Conservation (phyloP, 2,329 filamentous ascomycete species). For the Lachnellula suecica region DNA sequence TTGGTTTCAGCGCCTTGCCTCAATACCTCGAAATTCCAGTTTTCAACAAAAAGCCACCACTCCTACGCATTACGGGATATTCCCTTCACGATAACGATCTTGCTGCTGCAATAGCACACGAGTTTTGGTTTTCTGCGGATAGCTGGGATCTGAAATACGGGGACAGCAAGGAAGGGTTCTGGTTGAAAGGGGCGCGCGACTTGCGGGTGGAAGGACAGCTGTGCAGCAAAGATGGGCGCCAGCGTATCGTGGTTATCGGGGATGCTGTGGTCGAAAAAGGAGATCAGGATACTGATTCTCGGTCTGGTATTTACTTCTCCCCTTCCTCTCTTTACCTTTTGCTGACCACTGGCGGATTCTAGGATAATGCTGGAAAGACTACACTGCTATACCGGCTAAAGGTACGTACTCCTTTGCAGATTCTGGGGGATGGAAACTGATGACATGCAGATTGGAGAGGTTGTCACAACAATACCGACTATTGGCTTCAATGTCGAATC, state of each 20-base stretch:
- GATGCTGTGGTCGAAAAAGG: slow-evolving; percentile 90
- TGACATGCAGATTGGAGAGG: slow-evolving; percentile 79
- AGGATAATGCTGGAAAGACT: slow-evolving; percentile 99
- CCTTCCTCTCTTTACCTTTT: slow-evolving; percentile 2
- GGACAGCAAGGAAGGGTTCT: not conserved
- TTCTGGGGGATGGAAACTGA: slow-evolving; percentile 10
- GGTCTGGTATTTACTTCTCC: slow-evolving; percentile 71
- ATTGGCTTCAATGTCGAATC: slow-evolving; percentile 99
- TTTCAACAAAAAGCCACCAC: not conserved
- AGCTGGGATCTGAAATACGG: not conserved
- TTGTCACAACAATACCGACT: slow-evolving; percentile 97
- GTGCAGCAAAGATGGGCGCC: slow-evolving; percentile 54
- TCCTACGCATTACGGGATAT: no score
- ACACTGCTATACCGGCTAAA: slow-evolving; percentile 95
- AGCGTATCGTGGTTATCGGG: slow-evolving; percentile 68
- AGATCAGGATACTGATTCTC: slow-evolving; percentile 93
- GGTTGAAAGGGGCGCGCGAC: slow-evolving; percentile 13
- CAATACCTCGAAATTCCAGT: not conserved
- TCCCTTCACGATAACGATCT: no score
- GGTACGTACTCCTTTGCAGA: slow-evolving; percentile 49
- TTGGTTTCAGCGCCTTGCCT: not conserved
- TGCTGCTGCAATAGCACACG: no score
- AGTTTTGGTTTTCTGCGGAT: no score
- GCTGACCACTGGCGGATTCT: slow-evolving; percentile 13
- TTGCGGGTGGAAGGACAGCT: slow-evolving; percentile 18